Evolutionary conservation across 2,329 filamentous ascomycete genomes (phyloP).

Genomic region (Talaromyces rugulosus): DNA sequence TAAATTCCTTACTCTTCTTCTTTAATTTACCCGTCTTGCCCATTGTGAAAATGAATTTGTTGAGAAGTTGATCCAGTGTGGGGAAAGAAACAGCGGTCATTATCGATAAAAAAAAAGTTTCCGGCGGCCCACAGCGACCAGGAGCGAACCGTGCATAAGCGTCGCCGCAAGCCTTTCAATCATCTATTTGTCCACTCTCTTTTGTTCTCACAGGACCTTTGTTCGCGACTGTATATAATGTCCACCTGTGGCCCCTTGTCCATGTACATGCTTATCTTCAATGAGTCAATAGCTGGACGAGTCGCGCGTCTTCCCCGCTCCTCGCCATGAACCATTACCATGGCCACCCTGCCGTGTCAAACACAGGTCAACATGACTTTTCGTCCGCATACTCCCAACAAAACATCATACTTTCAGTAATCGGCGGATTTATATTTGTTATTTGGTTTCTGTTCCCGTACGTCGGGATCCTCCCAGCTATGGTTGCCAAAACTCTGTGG

Average conservation of each 20-base stretch:
- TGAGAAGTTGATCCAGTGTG: conserved; percentile 16
- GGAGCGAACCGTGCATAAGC: conserved; percentile 20
- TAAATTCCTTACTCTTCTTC: conserved; percentile 23
- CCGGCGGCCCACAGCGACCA: conserved; percentile 24
- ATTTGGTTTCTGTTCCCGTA: conserved; percentile 27
- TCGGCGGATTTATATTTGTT: conserved; percentile 23
- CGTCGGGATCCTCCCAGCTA: conserved; percentile 25
- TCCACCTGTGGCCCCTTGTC: background rate
- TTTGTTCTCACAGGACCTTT: background rate
- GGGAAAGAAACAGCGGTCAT: conserved; percentile 13
- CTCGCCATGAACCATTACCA: conserved; percentile 30
- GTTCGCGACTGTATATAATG: conserved; percentile 13
- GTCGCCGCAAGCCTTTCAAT: conserved; percentile 4
- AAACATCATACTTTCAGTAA: conserved; percentile 26
- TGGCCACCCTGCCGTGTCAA: conserved; percentile 26
- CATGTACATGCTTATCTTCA: background rate
- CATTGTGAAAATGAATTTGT: conserved; percentile 25
- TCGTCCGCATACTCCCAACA: conserved; percentile 22
- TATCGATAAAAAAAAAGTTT: conserved; percentile 36
- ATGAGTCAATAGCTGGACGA: background rate
- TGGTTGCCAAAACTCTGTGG: conserved; percentile 32
- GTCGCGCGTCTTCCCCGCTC: conserved; percentile 6
- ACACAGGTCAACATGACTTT: conserved; percentile 31
- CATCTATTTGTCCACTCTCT: background rate
- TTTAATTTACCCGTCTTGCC: conserved; percentile 32